These are phyloP conservation scores for Isoetes taiwanensis DNA, from an alignment of 75 land plant genomes.

Conservation along the genomic window DNA sequence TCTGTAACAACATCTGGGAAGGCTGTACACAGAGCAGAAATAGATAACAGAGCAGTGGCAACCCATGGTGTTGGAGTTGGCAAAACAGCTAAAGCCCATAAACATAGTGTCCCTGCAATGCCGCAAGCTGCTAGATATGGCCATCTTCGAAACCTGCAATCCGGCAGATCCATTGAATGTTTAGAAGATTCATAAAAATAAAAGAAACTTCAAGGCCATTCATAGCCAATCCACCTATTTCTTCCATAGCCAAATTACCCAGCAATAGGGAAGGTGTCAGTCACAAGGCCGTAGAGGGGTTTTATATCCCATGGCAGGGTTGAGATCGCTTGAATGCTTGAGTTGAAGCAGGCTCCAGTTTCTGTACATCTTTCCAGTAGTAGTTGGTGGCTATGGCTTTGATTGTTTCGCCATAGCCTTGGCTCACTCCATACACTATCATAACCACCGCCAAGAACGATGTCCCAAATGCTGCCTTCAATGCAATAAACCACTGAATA, in stretches of 20 bases:
- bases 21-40: slow-evolving; percentile 16
- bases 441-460: slow-evolving; percentile 17
- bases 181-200: background rate
- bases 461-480: slow-evolving; percentile 19
- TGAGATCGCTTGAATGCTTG: slow-evolving; percentile 11
- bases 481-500: slow-evolving; percentile 3
- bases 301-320: slow-evolving; percentile 22
- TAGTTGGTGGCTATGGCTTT: slow-evolving; percentile 15
- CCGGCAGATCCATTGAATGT: background rate
- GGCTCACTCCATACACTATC: slow-evolving; percentile 22
- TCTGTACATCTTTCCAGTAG: slow-evolving; percentile 25
- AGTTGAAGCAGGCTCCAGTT: slow-evolving; percentile 21
- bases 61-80: slow-evolving; percentile 13
- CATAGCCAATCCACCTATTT: too few species aligned
- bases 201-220: too few species aligned
- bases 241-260: too few species aligned
- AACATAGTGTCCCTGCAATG: slow-evolving; percentile 11
- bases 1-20: slow-evolving; percentile 27
- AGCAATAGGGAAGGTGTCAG: slow-evolving; percentile 24
- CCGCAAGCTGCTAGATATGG: slow-evolving; percentile 24
- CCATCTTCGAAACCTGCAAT: slow-evolving; percentile 17
- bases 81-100: slow-evolving; percentile 16
- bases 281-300: slow-evolving; percentile 22
- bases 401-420: slow-evolving; percentile 21
- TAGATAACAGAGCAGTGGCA: slow-evolving; percentile 13